phyloP scores from a whole-genome alignment of 352 stramenopile species.

The Globisporangium parvum region DNA sequence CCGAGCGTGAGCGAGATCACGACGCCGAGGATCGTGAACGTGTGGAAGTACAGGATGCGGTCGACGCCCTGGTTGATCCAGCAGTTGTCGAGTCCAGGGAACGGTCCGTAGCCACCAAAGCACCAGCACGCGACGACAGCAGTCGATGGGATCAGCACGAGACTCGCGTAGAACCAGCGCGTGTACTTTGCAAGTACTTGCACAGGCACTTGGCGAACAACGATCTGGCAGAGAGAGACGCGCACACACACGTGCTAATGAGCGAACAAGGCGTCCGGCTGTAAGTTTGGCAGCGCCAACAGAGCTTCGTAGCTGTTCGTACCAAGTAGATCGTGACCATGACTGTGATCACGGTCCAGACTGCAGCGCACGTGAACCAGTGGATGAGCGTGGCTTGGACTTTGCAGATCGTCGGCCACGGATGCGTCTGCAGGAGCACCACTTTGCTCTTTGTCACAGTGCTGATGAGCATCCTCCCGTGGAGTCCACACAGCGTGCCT shows the following conservation, averaged over 20 bases:
- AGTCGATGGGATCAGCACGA: constrained; percentile 16
- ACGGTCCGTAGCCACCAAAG: constrained; percentile 23
- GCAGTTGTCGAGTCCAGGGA: constrained; percentile 27
- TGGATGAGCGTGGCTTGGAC: constrained; percentile 24
- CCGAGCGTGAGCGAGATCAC: constrained; percentile 15
- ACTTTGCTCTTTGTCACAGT: constrained; percentile 19
- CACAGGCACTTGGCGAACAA: constrained; percentile 22
- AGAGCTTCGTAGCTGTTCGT: not conserved
- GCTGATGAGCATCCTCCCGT: constrained; percentile 28
- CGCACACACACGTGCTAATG: too few relatives aligned
- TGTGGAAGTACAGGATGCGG: constrained; percentile 28
- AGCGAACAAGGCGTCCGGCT: not conserved
- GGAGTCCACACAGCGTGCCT: constrained; percentile 20
- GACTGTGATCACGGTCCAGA: constrained; percentile 24
- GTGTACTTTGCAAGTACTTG: constrained; percentile 15
- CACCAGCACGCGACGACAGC: constrained; percentile 19
- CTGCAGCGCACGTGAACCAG: constrained; percentile 25
- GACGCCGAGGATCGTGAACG: constrained; percentile 23
- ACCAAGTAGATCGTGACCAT: constrained; percentile 18
- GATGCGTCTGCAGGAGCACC: constrained; percentile 14
- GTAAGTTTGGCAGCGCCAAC: not conserved
- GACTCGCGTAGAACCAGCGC: constrained; percentile 16
- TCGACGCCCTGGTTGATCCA: constrained; percentile 25
- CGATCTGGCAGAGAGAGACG: constrained; percentile 14
- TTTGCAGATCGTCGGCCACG: constrained; percentile 21